Conservation (phyloP, 495 filamentous ascomycete genomes). For the Cenococcum geophilum region DNA sequence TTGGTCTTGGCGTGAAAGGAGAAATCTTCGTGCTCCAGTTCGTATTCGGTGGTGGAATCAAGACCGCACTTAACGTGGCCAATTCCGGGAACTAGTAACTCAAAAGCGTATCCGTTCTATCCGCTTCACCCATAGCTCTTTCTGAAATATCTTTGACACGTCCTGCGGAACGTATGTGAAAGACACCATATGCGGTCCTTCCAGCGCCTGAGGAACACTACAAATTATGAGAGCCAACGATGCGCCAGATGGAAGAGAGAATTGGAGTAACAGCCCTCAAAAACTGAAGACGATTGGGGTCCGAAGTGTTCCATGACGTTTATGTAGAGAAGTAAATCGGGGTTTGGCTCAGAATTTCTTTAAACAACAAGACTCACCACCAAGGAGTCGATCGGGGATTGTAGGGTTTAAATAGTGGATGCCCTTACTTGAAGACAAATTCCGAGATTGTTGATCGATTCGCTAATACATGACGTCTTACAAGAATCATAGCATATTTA, state of each 20-base stretch:
- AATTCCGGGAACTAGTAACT: slow-evolving; percentile 32
- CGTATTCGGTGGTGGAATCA: slow-evolving; percentile 32
- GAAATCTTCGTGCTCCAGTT: slow-evolving; percentile 29
- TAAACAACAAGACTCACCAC: background rate
- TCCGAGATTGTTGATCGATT: background rate
- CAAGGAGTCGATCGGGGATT: background rate
- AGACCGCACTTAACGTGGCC: slow-evolving; percentile 27
- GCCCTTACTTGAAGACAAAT: background rate
- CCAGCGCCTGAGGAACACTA: slow-evolving; percentile 34
- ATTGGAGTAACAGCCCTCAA: slow-evolving; percentile 47
- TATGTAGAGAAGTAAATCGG: background rate
- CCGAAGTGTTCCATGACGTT: slow-evolving; percentile 33
- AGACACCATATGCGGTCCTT: slow-evolving; percentile 39
- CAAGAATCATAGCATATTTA: background rate
- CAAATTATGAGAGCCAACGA: slow-evolving; percentile 38
- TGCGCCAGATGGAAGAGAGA: slow-evolving; percentile 39
- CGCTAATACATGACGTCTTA: slow-evolving; percentile 7
- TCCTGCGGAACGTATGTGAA: slow-evolving; percentile 42
- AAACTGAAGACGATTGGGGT: slow-evolving; percentile 38
- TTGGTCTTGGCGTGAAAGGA: slow-evolving; percentile 36
- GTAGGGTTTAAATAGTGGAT: background rate
- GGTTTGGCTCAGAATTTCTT: background rate
- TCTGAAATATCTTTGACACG: slow-evolving; percentile 32
- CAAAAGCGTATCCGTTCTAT: slow-evolving; percentile 32
- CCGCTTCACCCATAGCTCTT: slow-evolving; percentile 32